A percentile compares a stretch with the other conserved stretches of the same genome.
Evolutionary conservation across 2,329 filamentous ascomycete genomes (phyloP).

Genomic region (Rhynchosporium agropyri): DNA sequence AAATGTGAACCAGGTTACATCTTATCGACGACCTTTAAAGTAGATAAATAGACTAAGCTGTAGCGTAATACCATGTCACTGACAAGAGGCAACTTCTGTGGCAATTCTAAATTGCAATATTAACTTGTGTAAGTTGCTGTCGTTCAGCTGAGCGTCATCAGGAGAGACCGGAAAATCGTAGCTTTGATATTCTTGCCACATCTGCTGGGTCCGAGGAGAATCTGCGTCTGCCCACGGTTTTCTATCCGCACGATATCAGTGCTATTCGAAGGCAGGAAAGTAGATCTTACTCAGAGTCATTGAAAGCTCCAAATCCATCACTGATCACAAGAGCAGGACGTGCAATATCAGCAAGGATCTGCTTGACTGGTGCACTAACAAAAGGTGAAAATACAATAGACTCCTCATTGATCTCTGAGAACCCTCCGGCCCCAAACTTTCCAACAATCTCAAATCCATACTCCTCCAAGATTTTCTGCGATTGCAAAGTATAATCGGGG

Average conservation of each 20-base stretch:
- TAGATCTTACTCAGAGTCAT: neutral
- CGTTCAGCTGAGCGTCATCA: neutral
- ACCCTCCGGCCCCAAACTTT: conserved; percentile 41
- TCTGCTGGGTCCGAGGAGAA: neutral
- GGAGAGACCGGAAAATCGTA: neutral
- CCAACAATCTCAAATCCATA: conserved; percentile 38
- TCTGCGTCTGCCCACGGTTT: neutral
- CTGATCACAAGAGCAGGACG: conserved; percentile 36
- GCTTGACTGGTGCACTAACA: conserved; percentile 43
- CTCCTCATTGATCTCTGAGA: conserved; percentile 45
- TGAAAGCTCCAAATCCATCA: neutral
- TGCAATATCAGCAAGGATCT: conserved; percentile 46
- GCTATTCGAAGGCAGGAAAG: neutral
- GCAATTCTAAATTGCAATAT: neutral
- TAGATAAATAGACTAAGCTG: too few species aligned
- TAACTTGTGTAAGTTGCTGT: neutral
- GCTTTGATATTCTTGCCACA: neutral
- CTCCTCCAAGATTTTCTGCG: conserved; percentile 30
- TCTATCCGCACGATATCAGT: neutral
- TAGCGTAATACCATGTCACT: too few species aligned
- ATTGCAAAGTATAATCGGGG: conserved; percentile 32
- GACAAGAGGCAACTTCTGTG: neutral
- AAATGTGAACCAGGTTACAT: too few species aligned
- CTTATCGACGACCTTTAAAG: too few species aligned
- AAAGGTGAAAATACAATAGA: conserved; percentile 45